Evolutionary conservation across 1,284 basidiomycete species (phyloP).

Genomic region (Ganoderma sinense): DNA sequence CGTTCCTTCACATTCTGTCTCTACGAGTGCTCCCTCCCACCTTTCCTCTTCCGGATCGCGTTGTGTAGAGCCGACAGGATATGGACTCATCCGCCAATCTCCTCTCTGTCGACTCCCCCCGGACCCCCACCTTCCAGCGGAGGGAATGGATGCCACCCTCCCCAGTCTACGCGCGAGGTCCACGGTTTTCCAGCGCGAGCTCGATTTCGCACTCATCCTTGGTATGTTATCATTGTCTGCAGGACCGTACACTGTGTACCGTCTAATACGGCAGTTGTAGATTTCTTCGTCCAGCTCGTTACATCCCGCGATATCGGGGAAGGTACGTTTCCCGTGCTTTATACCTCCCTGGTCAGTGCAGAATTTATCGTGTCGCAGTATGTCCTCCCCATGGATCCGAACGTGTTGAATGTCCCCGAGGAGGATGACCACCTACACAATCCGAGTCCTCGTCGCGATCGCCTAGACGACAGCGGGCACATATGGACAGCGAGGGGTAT

Average conservation of each 20-base stretch:
- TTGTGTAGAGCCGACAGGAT: background rate
- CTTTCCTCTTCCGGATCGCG: background rate
- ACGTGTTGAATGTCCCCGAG: constrained; percentile 64
- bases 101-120: background rate
- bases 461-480: constrained; percentile 59
- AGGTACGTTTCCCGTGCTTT: constrained; percentile 31
- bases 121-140: too few species aligned
- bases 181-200: background rate
- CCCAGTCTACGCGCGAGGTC: background rate
- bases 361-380: constrained; percentile 75
- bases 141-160: background rate
- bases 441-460: constrained; percentile 75
- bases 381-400: constrained; percentile 71
- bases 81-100: background rate
- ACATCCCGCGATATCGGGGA: constrained; percentile 43
- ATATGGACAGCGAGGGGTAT: constrained; percentile 81
- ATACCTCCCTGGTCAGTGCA: constrained; percentile 34
- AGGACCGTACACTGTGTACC: background rate
- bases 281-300: constrained; percentile 35
- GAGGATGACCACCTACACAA: constrained; percentile 78
- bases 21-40: background rate
- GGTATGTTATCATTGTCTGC: background rate
- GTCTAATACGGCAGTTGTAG: background rate
- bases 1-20: background rate
- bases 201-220: background rate